phyloP scores from a whole-genome alignment of 306 rosid genomes.

The Heteromeles arbutifolia region DNA sequence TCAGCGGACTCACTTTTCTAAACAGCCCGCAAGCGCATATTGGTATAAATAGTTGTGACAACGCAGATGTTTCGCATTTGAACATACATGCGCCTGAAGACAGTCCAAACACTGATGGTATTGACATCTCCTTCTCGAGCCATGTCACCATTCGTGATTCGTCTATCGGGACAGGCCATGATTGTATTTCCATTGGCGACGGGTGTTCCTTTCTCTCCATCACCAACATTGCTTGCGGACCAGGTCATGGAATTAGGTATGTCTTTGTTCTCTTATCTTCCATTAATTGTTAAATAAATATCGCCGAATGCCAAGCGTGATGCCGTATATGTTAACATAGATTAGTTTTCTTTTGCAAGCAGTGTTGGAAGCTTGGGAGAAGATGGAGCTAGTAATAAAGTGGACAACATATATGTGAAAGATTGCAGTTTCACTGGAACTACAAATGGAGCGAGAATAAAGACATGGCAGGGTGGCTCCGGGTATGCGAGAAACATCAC shows the following conservation, averaged over 20 bases:
- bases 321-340: neutral
- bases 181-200: constrained; percentile 13
- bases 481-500: constrained; percentile 11
- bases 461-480: constrained; percentile 26
- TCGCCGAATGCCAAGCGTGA: neutral
- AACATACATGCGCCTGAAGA: neutral
- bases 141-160: neutral
- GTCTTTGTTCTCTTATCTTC: neutral
- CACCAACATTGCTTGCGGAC: constrained; percentile 4
- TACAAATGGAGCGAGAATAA: constrained; percentile 11
- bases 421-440: neutral
- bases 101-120: constrained; percentile 21
- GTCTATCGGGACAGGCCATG: constrained; percentile 14
- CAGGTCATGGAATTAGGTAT: constrained; percentile 24
- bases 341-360: neutral
- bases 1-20: neutral
- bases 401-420: neutral
- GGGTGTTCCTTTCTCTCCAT: constrained; percentile 1
- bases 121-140: neutral
- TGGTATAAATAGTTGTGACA: neutral
- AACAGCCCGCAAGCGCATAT: constrained; percentile 8
- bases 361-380: constrained; percentile 14
- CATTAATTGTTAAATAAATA: no score
- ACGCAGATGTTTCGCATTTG: neutral
- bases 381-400: neutral